Percentiles rank a stretch among this genome's conserved stretches.
Evolutionary conservation across 177 flowering plant species (phyloP).

Genomic region (Telopea speciosissima): DNA sequence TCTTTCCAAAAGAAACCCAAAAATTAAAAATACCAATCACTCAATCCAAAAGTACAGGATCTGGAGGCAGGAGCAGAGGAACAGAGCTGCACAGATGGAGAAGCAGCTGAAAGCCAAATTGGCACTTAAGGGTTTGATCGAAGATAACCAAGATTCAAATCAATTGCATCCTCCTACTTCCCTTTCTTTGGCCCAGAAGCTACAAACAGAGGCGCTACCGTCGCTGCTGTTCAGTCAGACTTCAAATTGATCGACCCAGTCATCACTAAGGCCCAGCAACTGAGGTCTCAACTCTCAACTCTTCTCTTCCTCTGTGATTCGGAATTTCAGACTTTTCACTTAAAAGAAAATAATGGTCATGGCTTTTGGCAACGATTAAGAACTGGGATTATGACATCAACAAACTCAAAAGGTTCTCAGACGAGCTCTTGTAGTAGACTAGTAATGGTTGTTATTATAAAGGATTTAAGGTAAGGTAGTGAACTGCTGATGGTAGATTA

Average conservation of each 20-base stretch:
- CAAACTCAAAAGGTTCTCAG: no score
- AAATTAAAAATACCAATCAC: constrained; percentile 25
- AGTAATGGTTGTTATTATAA: no score
- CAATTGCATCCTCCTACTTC: constrained; percentile 54
- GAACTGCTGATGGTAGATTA: constrained; percentile 34
- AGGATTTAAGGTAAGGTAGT: no score
- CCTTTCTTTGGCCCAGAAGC: constrained; percentile 31
- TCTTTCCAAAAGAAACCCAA: not conserved
- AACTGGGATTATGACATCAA: no score
- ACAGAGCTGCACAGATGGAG: constrained; percentile 44
- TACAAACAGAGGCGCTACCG: constrained; percentile 12
- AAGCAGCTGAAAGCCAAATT: constrained; percentile 45
- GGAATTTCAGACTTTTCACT: no score
- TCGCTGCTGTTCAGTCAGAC: constrained; percentile 38
- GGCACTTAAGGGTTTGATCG: constrained; percentile 48
- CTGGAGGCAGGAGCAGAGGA: constrained; percentile 55
- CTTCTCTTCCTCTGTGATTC: not conserved
- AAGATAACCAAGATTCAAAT: constrained; percentile 75
- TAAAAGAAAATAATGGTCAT: no score
- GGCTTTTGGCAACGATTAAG: no score
- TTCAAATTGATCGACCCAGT: constrained; percentile 57
- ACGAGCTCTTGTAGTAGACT: no score
- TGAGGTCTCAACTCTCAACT: constrained; percentile 35
- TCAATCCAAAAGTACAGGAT: constrained; percentile 20
- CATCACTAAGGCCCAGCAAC: constrained; percentile 58